phyloP scores from a whole-genome alignment of 2,329 filamentous ascomycete genomes.

The Trichoderma sp. region DNA sequence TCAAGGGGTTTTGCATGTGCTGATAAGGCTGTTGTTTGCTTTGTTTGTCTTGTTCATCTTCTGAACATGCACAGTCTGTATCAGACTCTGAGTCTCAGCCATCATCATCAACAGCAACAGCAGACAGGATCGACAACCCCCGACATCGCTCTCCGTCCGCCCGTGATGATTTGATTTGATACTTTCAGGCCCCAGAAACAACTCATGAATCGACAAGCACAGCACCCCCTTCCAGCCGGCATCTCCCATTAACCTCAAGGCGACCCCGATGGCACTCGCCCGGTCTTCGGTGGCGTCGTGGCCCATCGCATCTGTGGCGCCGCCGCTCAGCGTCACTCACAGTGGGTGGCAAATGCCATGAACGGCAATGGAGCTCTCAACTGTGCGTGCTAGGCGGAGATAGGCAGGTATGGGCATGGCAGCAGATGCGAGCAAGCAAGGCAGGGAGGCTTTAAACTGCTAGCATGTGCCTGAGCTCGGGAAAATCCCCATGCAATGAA shows the following conservation, averaged over 20 bases:
- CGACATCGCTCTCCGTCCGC: conserved; percentile 4
- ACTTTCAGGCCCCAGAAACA: neutral
- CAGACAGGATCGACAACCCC: neutral
- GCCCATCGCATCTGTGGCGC: conserved; percentile 12
- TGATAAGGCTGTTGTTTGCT: neutral
- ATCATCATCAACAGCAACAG: neutral
- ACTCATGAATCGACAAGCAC: neutral
- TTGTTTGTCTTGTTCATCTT: neutral
- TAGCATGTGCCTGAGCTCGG: conserved; percentile 1
- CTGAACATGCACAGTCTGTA: neutral
- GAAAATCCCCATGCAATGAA: conserved; percentile 10
- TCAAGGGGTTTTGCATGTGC: neutral
- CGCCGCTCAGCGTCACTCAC: conserved; percentile 12
- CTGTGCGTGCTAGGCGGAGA: conserved; percentile 15
- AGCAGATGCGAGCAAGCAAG: neutral
- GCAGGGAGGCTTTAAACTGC: neutral
- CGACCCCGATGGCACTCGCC: conserved; percentile 13
- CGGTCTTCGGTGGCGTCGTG: neutral
- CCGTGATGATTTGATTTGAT: neutral
- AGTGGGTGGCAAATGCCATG: conserved; percentile 8
- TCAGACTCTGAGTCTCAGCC: neutral
- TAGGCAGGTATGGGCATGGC: conserved; percentile 1
- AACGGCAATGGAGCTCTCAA: neutral
- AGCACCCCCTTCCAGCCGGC: neutral
- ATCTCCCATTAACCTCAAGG: neutral